phyloP scores from a whole-genome alignment of 2,329 filamentous ascomycete species.

The Elsinoe arachidis region DNA sequence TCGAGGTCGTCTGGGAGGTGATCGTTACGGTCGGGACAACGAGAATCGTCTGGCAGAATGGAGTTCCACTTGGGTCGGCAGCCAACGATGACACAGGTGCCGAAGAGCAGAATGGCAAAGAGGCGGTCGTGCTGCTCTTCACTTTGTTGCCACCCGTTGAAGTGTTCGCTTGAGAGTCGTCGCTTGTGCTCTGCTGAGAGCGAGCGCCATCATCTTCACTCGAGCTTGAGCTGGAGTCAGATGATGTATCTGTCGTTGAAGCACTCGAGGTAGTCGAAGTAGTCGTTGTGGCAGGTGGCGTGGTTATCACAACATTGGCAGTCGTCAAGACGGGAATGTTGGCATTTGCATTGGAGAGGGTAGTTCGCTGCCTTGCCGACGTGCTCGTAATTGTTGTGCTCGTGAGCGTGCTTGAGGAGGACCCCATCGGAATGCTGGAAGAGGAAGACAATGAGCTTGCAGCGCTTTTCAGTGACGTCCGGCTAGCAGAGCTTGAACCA shows the following conservation, averaged over 20 bases:
- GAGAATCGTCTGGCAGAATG: background rate
- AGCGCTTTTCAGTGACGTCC: no score
- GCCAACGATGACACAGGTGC: background rate
- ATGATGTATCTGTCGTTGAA: background rate
- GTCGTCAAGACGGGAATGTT: background rate
- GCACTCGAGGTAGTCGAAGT: background rate
- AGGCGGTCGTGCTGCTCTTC: background rate
- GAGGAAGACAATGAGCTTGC: background rate
- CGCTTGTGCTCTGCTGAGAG: background rate
- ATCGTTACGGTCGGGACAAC: background rate
- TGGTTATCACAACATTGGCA: background rate
- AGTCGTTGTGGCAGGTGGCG: background rate
- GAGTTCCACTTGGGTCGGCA: background rate
- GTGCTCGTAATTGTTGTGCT: background rate
- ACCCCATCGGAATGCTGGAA: background rate
- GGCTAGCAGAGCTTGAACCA: no score
- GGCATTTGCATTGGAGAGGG: background rate
- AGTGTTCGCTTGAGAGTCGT: background rate
- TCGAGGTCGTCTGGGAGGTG: background rate
- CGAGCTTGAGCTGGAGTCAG: background rate
- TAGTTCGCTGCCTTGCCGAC: background rate
- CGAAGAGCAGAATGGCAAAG: constrained; percentile 1
- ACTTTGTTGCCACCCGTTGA: background rate
- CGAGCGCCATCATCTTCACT: background rate
- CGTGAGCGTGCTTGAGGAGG: background rate